Percentiles rank a stretch among this genome's conserved stretches.
phyloP scores from a whole-genome alignment of 345 rosid genomes.

The Combretum micranthum region DNA sequence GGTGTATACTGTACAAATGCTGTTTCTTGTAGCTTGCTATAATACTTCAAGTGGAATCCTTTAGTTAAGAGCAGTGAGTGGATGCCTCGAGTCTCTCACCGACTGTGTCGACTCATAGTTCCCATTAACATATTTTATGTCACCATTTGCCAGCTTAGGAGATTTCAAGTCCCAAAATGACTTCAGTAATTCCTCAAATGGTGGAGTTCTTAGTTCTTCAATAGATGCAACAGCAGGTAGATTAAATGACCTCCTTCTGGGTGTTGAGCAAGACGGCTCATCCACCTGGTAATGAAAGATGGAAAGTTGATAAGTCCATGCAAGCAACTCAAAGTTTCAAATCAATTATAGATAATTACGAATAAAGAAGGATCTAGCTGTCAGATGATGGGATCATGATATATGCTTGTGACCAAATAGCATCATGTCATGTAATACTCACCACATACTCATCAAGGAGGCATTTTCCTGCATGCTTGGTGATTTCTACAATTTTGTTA shows the following conservation, averaged over 20 bases:
- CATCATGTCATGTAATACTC: conserved; percentile 12
- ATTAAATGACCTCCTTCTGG: conserved; percentile 64
- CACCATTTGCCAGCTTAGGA: conserved; percentile 66
- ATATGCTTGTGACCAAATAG: background rate
- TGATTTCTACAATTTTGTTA: conserved; percentile 74
- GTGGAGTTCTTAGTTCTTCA: conserved; percentile 84
- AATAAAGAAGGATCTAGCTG: background rate
- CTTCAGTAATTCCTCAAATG: conserved; percentile 71
- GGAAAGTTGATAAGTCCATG: background rate
- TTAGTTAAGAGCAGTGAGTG: conserved; percentile 85
- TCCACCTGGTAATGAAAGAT: conserved; percentile 45
- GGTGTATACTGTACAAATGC: too few species aligned
- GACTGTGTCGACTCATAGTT: conserved; percentile 61
- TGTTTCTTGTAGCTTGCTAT: too few species aligned
- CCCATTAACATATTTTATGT: conserved; percentile 45
- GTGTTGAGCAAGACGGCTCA: conserved; percentile 90
- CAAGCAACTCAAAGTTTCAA: background rate
- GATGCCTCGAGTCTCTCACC: conserved; percentile 67
- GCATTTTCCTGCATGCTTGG: conserved; percentile 83
- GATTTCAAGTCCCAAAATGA: conserved; percentile 62
- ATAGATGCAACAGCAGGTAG: conserved; percentile 71
- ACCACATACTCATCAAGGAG: conserved; percentile 82
- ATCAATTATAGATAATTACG: background rate
- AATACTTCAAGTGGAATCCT: background rate
- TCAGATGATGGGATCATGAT: background rate